Evolutionary conservation across 2,329 filamentous ascomycete species (phyloP).

Genomic region (Hypoxylon sp.): DNA sequence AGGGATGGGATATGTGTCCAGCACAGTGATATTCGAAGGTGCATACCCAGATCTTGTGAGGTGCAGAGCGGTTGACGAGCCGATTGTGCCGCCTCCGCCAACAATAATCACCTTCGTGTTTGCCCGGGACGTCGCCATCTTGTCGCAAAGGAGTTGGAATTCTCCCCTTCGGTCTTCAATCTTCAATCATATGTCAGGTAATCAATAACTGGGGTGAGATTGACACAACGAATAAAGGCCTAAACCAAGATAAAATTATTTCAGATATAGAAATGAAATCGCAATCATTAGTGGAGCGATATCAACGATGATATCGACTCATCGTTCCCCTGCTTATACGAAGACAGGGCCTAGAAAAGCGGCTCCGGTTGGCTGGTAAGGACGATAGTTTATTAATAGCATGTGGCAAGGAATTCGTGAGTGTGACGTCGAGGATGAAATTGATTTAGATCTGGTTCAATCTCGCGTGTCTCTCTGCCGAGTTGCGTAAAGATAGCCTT

Average conservation of each 20-base stretch:
- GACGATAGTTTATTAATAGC: slow-evolving; percentile 32
- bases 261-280: slow-evolving; percentile 19
- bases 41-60: slow-evolving; percentile 61
- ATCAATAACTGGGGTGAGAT: not conserved
- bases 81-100: slow-evolving; percentile 64
- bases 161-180: not conserved
- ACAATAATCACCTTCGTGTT: slow-evolving; percentile 58
- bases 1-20: slow-evolving; percentile 63
- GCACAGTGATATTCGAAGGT: slow-evolving; percentile 61
- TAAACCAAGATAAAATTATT: not conserved
- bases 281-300: slow-evolving; percentile 35
- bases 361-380: slow-evolving; percentile 20
- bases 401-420: slow-evolving; percentile 15
- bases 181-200: slow-evolving; percentile 4
- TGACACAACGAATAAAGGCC: slow-evolving; percentile 18
- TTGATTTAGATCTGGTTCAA: slow-evolving; percentile 4
- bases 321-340: slow-evolving; percentile 7
- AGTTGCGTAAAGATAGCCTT: slow-evolving; percentile 15
- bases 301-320: slow-evolving; percentile 25
- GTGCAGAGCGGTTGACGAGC: slow-evolving; percentile 63
- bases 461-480: slow-evolving; percentile 6
- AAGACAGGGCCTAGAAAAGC: slow-evolving; percentile 3
- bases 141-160: slow-evolving; percentile 1
- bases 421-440: slow-evolving; percentile 21
- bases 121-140: slow-evolving; percentile 48